Base-by-base conservation (phyloP, 371 early-diverging fungal genomes). In the Mucor lusitanicus region DNA sequence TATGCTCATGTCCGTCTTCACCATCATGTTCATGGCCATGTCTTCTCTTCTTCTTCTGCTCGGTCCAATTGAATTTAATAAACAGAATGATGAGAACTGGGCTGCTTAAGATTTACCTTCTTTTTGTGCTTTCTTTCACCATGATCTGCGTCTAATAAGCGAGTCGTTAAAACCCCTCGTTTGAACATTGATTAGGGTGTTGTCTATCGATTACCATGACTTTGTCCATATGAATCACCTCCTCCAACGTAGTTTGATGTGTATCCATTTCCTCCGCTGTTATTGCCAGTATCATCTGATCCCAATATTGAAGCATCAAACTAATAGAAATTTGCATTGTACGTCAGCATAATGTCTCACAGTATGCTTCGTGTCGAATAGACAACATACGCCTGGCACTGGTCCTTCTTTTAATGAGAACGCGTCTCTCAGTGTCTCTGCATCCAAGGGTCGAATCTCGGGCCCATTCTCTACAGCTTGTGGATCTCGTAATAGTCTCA, bases 11-110 rank as follows among this genome's bases (percentile, higher is more conserved):
- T n/a, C 81, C 82, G 40, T 85, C 85, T 42, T 84, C 86, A 3
- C 44, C 44, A 44, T 79, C 87, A 74, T 87, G 80, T 8, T 83
- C 86, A 65, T 87, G 88, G 13, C 80, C 83, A 62, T 87, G 86
- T 65, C 81, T 85, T 80, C 88, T 83, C 73, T 88, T 88, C 83
- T 88, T 88, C 75, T 88, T 88, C 88, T 88, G 63, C 54, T 59
- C 40, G 50, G 6, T 57, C 13, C 4, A 44, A 42, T 23, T 46
- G 28, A 50, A 42, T 40, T 59, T 28, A 15, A 27, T 11, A 15
- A 27, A 33, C 3, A 33, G 33, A 33, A 25, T 17, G 40, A 37
- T 12, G 2, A 27, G 8, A 30, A 0, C 30, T 28, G 9, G 1
- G 39, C 37, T 11, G 23, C 9, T 37, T 37, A 23, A 50, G 35